These are phyloP conservation scores for Akanthomyces dipterigenus DNA, from an alignment of 2,329 filamentous ascomycete genomes.

Conservation along the genomic window DNA sequence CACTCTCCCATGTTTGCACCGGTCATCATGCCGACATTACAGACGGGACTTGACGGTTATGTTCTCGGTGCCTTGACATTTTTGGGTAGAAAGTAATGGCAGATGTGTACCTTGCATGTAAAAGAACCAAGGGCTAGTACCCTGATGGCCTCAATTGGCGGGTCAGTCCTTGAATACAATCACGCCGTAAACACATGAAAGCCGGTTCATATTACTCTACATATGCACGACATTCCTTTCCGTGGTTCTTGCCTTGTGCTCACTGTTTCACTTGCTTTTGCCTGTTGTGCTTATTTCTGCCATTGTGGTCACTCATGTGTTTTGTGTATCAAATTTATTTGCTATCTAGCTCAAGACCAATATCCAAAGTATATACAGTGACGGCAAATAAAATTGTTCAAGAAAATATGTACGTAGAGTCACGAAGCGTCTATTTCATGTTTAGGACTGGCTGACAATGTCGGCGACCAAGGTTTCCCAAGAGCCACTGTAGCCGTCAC, in stretches of 20 bases:
- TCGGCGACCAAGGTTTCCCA: constrained; percentile 16
- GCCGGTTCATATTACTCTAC: too few relatives aligned
- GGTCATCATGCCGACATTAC: constrained; percentile 18
- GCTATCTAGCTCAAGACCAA: not conserved
- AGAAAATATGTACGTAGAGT: not conserved
- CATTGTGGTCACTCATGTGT: too few relatives aligned
- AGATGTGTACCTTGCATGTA: not conserved
- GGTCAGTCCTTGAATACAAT: not conserved
- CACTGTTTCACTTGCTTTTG: not conserved
- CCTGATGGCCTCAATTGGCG: not conserved
- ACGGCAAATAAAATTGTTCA: not conserved
- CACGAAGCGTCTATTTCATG: not conserved
- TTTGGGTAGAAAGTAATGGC: not conserved
- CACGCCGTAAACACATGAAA: not conserved
- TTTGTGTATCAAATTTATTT: not conserved
- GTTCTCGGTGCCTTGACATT: constrained; percentile 17
- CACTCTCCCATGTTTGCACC: constrained; percentile 22
- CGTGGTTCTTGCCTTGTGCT: not conserved
- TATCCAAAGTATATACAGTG: not conserved
- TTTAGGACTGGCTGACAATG: constrained; percentile 15
- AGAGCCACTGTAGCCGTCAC: constrained; percentile 15
- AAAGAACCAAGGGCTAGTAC: not conserved
- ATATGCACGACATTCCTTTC: not conserved
- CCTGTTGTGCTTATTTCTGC: not conserved
- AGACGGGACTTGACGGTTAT: constrained; percentile 18